A percentile compares a stretch with the other conserved stretches of the same genome.
Evolutionary conservation across 345 rosid species (phyloP).

Genomic region (Aethionema arabicum): DNA sequence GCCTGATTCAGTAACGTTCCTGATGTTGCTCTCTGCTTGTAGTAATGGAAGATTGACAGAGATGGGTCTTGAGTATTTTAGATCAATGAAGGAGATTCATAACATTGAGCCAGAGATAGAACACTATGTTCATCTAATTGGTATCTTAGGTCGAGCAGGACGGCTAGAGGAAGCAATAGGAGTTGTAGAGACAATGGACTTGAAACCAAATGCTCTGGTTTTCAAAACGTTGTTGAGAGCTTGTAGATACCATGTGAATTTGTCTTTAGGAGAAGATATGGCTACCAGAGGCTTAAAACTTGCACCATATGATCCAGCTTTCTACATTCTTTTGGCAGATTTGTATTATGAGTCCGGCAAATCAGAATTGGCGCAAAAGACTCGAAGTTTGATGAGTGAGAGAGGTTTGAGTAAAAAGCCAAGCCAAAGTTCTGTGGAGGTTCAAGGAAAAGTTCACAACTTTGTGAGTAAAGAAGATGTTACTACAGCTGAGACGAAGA

Average conservation of each 20-base stretch:
- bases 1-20: conserved; percentile 57
- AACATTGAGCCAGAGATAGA: conserved; percentile 47
- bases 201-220: conserved; percentile 45
- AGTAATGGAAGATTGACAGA: conserved; percentile 50
- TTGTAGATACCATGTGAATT: conserved; percentile 49
- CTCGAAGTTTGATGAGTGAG: conserved; percentile 40
- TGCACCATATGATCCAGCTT: conserved; percentile 51
- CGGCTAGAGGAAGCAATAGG: conserved; percentile 55
- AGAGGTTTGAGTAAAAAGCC: conserved; percentile 32
- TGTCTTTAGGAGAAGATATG: conserved; percentile 63
- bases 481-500: conserved; percentile 22
- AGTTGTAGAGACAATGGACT: conserved; percentile 49
- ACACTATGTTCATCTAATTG: conserved; percentile 54
- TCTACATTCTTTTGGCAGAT: conserved; percentile 50
- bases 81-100: conserved; percentile 42
- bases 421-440: conserved; percentile 33
- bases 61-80: conserved; percentile 55
- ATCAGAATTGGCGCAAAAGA: conserved; percentile 45
- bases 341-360: conserved; percentile 49
- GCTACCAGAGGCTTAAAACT: conserved; percentile 60
- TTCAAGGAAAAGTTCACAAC: conserved; percentile 33
- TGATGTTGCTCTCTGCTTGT: conserved; percentile 54
- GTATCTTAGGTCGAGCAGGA: conserved; percentile 58
- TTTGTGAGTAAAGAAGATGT: conserved; percentile 37
- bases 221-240: conserved; percentile 58